Percentiles rank a stretch among this genome's conserved stretches.
Evolutionary conservation across 768 basidiomycete species (phyloP).

Genomic region (Termitomyces sp.): DNA sequence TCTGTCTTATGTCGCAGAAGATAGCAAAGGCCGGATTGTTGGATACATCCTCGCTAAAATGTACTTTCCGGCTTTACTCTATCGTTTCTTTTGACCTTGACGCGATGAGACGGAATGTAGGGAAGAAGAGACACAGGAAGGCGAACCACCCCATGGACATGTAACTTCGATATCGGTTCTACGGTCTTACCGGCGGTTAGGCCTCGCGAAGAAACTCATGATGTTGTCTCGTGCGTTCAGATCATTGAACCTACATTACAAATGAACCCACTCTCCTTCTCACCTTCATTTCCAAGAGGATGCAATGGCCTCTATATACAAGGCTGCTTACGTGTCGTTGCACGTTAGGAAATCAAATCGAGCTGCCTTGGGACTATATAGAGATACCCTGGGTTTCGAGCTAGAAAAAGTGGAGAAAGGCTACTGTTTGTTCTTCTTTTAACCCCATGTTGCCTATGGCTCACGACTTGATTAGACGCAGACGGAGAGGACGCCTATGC

Average conservation of each 20-base stretch:
- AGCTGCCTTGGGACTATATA: constrained; percentile 84
- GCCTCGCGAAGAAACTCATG: constrained; percentile 95
- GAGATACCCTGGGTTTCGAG: constrained; percentile 88
- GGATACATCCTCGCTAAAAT: constrained; percentile 97
- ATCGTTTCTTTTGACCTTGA: constrained; percentile 9
- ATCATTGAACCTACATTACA: not conserved
- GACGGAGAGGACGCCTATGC: constrained; percentile 95
- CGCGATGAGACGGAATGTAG: constrained; percentile 28
- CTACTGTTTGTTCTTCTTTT: constrained; percentile 63
- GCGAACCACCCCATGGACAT: constrained; percentile 80
- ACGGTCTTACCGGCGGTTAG: constrained; percentile 85
- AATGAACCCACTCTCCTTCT: not conserved
- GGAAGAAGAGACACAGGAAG: constrained; percentile 62
- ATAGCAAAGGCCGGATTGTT: constrained; percentile 85
- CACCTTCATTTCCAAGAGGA: constrained; percentile 43
- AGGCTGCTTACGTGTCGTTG: constrained; percentile 82
- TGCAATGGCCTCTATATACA: constrained; percentile 87
- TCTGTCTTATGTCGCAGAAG: constrained; percentile 91
- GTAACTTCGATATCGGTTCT: constrained; percentile 97
- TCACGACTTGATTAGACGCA: constrained; percentile 54
- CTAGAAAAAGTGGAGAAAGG: constrained; percentile 85
- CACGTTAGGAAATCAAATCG: constrained; percentile 96
- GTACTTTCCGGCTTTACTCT: constrained; percentile 33
- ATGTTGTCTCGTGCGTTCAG: constrained; percentile 76
- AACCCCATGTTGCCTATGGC: not conserved